phyloP scores from a whole-genome alignment of 2,329 filamentous ascomycete species.

The Cephalotrichum gorgonifer region DNA sequence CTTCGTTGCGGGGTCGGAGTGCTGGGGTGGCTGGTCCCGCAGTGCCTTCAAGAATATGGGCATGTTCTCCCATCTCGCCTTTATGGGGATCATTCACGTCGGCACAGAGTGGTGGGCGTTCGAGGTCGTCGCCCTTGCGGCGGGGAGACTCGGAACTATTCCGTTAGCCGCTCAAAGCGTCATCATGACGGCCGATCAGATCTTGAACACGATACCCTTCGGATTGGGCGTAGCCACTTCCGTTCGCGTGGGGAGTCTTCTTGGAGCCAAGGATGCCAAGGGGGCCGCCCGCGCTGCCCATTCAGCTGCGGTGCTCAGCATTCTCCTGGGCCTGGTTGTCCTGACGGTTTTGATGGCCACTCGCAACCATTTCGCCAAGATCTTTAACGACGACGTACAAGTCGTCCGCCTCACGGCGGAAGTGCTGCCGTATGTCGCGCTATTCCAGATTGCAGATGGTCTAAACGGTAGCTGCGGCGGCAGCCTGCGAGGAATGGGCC shows the following conservation, averaged over 20 bases:
- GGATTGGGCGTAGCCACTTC: conserved; percentile 76
- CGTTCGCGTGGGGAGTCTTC: conserved; percentile 66
- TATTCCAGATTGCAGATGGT: conserved; percentile 86
- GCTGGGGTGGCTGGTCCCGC: conserved; percentile 65
- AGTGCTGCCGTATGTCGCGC: conserved; percentile 75
- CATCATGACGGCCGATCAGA: conserved; percentile 82
- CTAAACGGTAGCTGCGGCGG: conserved; percentile 80
- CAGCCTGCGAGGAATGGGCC: conserved; percentile 70
- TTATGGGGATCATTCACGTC: conserved; percentile 71
- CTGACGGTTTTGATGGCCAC: conserved; percentile 59
- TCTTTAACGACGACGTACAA: conserved; percentile 69
- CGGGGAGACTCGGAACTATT: conserved; percentile 69
- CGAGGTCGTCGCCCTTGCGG: conserved; percentile 77
- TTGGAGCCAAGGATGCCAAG: conserved; percentile 55
- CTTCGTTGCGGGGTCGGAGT: conserved; percentile 60
- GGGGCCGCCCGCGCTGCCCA: conserved; percentile 66
- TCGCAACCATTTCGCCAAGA: conserved; percentile 60
- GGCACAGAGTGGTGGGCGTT: conserved; percentile 95
- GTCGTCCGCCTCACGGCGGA: conserved; percentile 64
- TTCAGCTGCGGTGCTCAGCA: conserved; percentile 61
- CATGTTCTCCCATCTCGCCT: conserved; percentile 63
- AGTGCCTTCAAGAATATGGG: conserved; percentile 56
- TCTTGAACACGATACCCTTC: conserved; percentile 79
- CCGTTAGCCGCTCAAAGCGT: conserved; percentile 75
- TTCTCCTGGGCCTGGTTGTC: conserved; percentile 57